phyloP scores from a whole-genome alignment of 2,329 filamentous ascomycete genomes.

The Paramyrothecium sp. region DNA sequence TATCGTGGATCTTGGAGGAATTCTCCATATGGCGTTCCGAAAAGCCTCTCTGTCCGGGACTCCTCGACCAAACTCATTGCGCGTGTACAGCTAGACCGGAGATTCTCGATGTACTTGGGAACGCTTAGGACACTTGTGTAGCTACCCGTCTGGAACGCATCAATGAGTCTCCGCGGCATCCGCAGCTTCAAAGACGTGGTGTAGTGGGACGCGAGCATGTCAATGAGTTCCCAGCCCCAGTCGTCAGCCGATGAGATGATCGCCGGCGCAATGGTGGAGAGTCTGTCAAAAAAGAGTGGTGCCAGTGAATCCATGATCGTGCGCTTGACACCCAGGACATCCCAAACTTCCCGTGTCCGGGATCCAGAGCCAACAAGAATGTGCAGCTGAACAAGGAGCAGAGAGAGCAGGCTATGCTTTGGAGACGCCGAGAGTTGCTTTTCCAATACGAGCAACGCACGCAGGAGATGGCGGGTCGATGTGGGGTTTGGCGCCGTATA shows the following conservation, averaged over 20 bases:
- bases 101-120: slow-evolving; percentile 38
- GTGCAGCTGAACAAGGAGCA: background rate
- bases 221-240: slow-evolving; percentile 33
- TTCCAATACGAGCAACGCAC: slow-evolving; percentile 27
- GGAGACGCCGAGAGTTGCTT: background rate
- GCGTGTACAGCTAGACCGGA: slow-evolving; percentile 50
- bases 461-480: slow-evolving; percentile 36
- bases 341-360: background rate
- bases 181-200: slow-evolving; percentile 42
- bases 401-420: background rate
- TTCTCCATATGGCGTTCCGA: slow-evolving; percentile 37
- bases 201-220: slow-evolving; percentile 46
- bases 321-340: background rate
- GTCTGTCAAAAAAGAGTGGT: background rate
- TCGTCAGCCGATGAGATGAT: slow-evolving; percentile 30
- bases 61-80: slow-evolving; percentile 53
- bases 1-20: slow-evolving; percentile 44
- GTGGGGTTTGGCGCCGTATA: slow-evolving; percentile 8
- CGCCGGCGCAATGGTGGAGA: slow-evolving; percentile 40
- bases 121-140: slow-evolving; percentile 51
- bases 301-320: background rate
- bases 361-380: background rate
- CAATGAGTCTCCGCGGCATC: slow-evolving; percentile 38
- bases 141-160: slow-evolving; percentile 48
- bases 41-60: slow-evolving; percentile 41